Conservation (phyloP, 1,139 yeast genomes). For the Ogataea hybrid region DNA sequence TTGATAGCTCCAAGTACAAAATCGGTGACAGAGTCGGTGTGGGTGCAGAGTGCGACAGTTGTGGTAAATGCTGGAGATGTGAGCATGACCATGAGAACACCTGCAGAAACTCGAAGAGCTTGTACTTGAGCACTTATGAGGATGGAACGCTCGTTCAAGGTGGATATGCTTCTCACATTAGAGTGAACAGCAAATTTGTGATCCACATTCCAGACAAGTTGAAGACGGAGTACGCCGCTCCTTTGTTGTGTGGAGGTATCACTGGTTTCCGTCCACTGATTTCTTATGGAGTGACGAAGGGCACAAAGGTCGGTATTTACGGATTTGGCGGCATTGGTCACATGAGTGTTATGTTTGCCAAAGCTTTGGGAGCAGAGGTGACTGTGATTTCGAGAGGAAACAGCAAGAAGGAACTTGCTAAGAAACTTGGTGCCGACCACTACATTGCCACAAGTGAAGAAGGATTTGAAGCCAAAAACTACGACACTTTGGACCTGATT, state of each 20-base stretch:
- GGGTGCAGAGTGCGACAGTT: constrained; percentile 53
- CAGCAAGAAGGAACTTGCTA: constrained; percentile 48
- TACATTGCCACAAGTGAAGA: constrained; percentile 48
- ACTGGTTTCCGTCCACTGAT: constrained; percentile 59
- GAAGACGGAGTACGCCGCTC: constrained; percentile 51
- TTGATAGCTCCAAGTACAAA: constrained; percentile 38
- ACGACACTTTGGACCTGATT: constrained; percentile 44
- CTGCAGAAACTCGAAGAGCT: constrained; percentile 40
- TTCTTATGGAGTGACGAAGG: constrained; percentile 43
- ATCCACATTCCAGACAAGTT: constrained; percentile 57
- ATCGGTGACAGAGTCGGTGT: constrained; percentile 62
- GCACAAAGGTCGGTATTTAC: constrained; percentile 45
- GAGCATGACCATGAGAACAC: constrained; percentile 41
- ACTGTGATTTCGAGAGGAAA: constrained; percentile 51
- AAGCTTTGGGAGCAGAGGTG: constrained; percentile 58
- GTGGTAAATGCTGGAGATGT: constrained; percentile 49
- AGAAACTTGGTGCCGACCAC: constrained; percentile 49
- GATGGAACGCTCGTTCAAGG: constrained; percentile 46
- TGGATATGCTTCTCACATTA: constrained; percentile 56
- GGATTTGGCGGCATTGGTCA: constrained; percentile 66
- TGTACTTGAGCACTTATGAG: constrained; percentile 43
- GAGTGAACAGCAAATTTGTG: constrained; percentile 52
- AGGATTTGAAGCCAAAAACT: constrained; percentile 38
- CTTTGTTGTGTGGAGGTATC: constrained; percentile 67
- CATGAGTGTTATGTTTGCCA: constrained; percentile 55